These are phyloP conservation scores for Dryas integrifolia DNA, from an alignment of 331 rosid genomes.

Conservation along the genomic window DNA sequence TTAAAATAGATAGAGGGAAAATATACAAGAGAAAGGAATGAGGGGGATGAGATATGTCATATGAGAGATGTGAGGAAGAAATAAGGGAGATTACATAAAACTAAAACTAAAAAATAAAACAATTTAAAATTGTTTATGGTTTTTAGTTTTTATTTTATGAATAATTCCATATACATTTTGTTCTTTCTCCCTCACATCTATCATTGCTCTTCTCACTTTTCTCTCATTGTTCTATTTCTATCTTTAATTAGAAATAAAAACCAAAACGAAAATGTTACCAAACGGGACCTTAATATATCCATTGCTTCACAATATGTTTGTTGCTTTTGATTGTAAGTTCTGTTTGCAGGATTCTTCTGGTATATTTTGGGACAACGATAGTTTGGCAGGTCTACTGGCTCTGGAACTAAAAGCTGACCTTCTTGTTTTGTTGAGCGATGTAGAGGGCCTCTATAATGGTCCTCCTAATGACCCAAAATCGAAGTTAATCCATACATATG, in stretches of 20 bases:
- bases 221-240: too few species aligned
- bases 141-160: background rate
- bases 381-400: slow-evolving; percentile 82
- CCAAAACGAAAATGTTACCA: background rate
- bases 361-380: slow-evolving; percentile 90
- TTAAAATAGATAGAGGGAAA: background rate
- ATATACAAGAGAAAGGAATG: background rate
- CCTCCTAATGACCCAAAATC: slow-evolving; percentile 86
- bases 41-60: background rate
- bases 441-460: slow-evolving; percentile 78
- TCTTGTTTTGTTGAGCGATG: slow-evolving; percentile 80
- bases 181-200: background rate
- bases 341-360: slow-evolving; percentile 81
- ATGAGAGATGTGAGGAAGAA: background rate
- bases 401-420: slow-evolving; percentile 83
- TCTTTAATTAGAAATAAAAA: background rate
- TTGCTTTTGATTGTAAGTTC: slow-evolving; percentile 35
- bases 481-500: slow-evolving; percentile 68
- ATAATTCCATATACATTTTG: background rate
- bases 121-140: background rate
- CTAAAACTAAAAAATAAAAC: background rate
- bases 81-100: background rate
- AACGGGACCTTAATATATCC: background rate
- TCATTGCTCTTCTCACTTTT: background rate
- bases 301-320: background rate